Evolutionary conservation across 108 stramenopile species (phyloP).

Genomic region (Pseudonitzschia multistriata): DNA sequence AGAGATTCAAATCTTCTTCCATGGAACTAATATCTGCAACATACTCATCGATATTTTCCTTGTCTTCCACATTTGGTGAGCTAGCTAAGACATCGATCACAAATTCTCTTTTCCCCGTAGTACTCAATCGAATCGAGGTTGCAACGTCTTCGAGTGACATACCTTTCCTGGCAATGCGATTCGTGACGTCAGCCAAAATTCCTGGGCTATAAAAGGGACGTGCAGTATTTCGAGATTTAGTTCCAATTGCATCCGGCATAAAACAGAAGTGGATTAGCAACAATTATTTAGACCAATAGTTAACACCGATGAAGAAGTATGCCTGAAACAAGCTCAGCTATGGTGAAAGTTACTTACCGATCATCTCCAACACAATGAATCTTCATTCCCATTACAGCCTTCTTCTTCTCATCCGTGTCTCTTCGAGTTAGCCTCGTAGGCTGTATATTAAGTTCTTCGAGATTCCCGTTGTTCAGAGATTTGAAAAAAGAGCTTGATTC

Average conservation of each 20-base stretch:
- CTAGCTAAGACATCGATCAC: slow-evolving; percentile 62
- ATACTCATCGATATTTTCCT: slow-evolving; percentile 51
- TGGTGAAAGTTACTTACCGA: slow-evolving; percentile 38
- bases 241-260: background rate
- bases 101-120: slow-evolving; percentile 53
- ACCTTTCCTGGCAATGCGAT: slow-evolving; percentile 54
- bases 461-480: slow-evolving; percentile 21
- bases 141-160: slow-evolving; percentile 78
- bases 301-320: background rate
- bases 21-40: slow-evolving; percentile 48
- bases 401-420: slow-evolving; percentile 38
- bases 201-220: slow-evolving; percentile 59
- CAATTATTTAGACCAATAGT: background rate
- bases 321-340: background rate
- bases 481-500: slow-evolving; percentile 27
- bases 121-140: slow-evolving; percentile 58
- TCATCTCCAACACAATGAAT: slow-evolving; percentile 84
- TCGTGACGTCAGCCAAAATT: slow-evolving; percentile 74
- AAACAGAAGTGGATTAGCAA: background rate
- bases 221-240: too few relatives aligned
- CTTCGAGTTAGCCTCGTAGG: slow-evolving; percentile 52
- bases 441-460: slow-evolving; percentile 58
- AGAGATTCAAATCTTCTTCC: slow-evolving; percentile 55
- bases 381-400: slow-evolving; percentile 56
- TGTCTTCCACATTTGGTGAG: slow-evolving; percentile 44